Evolutionary conservation across 225 moss, liverwort and hornwort genomes (phyloP), one percentile per base, ranked within the genome.

Genomic region (Takakia lepidozioides): DNA sequence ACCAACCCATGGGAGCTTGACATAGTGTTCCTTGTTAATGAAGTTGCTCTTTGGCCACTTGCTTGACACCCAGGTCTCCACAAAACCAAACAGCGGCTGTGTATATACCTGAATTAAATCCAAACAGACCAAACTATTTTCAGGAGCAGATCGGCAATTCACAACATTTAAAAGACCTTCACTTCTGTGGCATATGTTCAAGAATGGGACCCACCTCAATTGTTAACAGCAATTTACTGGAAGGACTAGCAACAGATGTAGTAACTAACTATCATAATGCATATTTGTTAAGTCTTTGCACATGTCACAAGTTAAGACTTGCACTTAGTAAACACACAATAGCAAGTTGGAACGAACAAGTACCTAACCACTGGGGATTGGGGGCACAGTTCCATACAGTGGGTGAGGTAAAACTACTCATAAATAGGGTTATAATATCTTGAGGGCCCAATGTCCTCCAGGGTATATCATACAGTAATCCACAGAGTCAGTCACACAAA

Each of bases 31-130:
- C 49, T 38, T 57, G 22, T 53, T 62, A 25, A 88, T 63, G 43
- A 86, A 81, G 1, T 27, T 3, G 43, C 34, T 85, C 4, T 57
- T 66, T 1, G 79, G 82, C 65, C 64, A 93, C 18, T 63, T 59
- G 16, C 10, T 65, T 1, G 52, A 60, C 0, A 68, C 72, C 26
- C 26, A 66, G 2, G 23, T 19, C 52, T 93, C 93, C 2, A 88
- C 58, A 29, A 74, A 78, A 15, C 54, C 73, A 29, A 19, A 93
- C 0, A 88, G 78, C 0, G 88, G 83, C 45, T 93, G 88, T 14
- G 83, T 83, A 32, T 71, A 93, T 3, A 93, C 88, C 93, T 93
- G 64, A 2, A 50, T 65, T 22, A 50, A 7, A 45, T 34, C n/a
- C 32, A 35, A 8, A 19, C 41, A 19, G 11, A 19, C 11, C n/a